Conservation (phyloP, 2,329 filamentous ascomycete genomes). For the Aspergillaceae sp. region DNA sequence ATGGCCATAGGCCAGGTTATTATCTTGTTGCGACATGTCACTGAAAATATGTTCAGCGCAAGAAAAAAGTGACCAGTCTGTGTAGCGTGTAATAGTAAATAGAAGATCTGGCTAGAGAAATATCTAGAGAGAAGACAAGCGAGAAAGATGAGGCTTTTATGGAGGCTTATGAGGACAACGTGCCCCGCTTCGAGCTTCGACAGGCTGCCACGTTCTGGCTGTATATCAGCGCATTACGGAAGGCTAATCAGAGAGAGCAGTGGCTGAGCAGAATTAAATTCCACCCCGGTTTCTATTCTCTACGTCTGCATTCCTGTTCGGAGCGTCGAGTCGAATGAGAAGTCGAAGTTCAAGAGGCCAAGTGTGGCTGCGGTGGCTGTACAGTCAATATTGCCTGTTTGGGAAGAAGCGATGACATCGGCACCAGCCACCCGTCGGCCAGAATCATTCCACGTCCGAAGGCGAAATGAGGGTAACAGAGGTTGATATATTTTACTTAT, state of each 20-base stretch:
- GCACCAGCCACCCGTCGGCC: too few species aligned
- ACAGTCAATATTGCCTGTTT: too few species aligned
- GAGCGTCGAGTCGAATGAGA: too few species aligned
- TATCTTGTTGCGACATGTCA: slow-evolving; percentile 37
- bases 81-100: background rate
- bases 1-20: slow-evolving; percentile 49
- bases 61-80: too few species aligned
- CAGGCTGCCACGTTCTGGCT: slow-evolving; percentile 1
- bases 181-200: background rate
- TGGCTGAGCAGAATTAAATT: background rate
- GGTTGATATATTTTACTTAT: too few species aligned
- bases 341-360: too few species aligned
- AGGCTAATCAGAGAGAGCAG: background rate
- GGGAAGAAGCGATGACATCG: too few species aligned
- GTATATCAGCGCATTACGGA: background rate
- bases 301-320: too few species aligned
- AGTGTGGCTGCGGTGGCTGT: too few species aligned
- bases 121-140: background rate
- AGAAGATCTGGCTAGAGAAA: background rate
- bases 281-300: too few species aligned
- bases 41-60: background rate
- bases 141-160: background rate
- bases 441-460: too few species aligned
- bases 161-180: background rate
- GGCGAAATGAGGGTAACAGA: too few species aligned